These are phyloP conservation scores for Paracorniculantispora psalliotae DNA, from an alignment of 2,329 filamentous ascomycete species.

Conservation along the genomic window DNA sequence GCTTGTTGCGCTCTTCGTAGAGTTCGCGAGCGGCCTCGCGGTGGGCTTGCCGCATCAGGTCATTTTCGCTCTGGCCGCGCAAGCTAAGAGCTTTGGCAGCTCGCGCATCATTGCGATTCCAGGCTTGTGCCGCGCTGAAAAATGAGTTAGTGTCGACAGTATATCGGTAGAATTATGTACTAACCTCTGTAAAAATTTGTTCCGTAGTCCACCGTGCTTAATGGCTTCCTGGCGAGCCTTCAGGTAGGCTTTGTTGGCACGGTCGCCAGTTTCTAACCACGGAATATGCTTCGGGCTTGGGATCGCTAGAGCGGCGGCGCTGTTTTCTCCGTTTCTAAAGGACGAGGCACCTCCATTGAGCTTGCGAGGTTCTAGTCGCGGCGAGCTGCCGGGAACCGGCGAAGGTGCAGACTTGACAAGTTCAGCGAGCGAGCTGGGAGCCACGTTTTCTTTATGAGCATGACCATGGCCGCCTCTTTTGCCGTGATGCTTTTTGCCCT, in stretches of 20 bases:
- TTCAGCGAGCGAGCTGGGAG: conserved; percentile 79
- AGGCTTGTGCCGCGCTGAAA: conserved; percentile 79
- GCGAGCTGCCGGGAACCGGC: conserved; percentile 56
- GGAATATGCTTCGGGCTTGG: conserved; percentile 86
- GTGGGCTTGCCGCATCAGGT: conserved; percentile 94
- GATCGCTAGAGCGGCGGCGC: conserved; percentile 75
- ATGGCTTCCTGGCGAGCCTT: conserved; percentile 94
- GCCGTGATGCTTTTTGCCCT: conserved; percentile 86
- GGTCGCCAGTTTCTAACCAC: conserved; percentile 90
- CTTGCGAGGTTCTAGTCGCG: conserved; percentile 56
- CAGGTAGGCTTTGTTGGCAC: conserved; percentile 88
- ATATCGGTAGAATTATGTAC: conserved; percentile 20
- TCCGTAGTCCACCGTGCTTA: conserved; percentile 91
- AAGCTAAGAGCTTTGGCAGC: conserved; percentile 93
- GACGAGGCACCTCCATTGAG: conserved; percentile 61
- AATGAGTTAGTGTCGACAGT: background rate
- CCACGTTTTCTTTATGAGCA: conserved; percentile 60
- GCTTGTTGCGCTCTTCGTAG: conserved; percentile 80
- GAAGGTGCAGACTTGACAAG: conserved; percentile 94
- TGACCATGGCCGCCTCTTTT: conserved; percentile 82
- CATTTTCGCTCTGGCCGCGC: conserved; percentile 92
- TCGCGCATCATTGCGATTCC: conserved; percentile 95
- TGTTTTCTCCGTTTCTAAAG: conserved; percentile 68
- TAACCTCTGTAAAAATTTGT: conserved; percentile 94
- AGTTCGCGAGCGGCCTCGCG: conserved; percentile 86